These are phyloP conservation scores for Trichophyton verrucosum DNA, from an alignment of 2,329 filamentous ascomycete species.

Conservation along the genomic window DNA sequence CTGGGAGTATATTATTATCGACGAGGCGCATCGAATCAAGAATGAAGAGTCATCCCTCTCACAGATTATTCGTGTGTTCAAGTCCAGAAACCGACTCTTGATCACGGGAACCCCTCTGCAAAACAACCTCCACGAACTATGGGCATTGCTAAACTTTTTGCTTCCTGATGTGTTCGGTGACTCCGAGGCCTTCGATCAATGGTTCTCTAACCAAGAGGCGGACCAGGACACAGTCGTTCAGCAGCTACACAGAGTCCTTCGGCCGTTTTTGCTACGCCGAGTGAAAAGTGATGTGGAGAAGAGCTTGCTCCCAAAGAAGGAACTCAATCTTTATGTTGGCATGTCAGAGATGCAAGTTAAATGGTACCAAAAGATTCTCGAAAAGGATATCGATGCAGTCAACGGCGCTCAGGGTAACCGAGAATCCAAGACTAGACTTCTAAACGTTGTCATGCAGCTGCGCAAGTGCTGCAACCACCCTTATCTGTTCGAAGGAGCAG, in stretches of 20 bases:
- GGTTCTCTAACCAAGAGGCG: conserved; percentile 82
- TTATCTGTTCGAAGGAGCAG: conserved; percentile 93
- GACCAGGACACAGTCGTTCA: conserved; percentile 95
- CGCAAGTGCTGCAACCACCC: conserved; percentile 98
- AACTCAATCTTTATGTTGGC: conserved; percentile 90
- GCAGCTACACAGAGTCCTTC: conserved; percentile 82
- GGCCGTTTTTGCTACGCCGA: conserved; percentile 85
- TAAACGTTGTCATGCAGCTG: conserved; percentile 99
- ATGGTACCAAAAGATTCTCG: conserved; percentile 98
- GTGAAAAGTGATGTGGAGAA: conserved; percentile 98
- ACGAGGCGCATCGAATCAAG: conserved; percentile 97
- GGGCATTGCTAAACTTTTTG: conserved; percentile 93
- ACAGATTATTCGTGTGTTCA: conserved; percentile 91
- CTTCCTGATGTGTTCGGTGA: conserved; percentile 98
- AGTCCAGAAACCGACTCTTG: conserved; percentile 83
- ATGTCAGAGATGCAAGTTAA: conserved; percentile 99
- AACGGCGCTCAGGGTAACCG: conserved; percentile 93
- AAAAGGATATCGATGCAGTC: conserved; percentile 97
- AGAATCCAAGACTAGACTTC: conserved; percentile 88
- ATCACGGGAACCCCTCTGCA: conserved; percentile 96
- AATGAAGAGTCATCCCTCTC: conserved; percentile 96
- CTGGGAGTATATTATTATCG: conserved; percentile 99
- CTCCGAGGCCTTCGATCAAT: conserved; percentile 90
- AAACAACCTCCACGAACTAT: conserved; percentile 95
- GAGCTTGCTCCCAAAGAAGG: conserved; percentile 92